Conservation (phyloP, 345 rosid genomes). For the Angophora floribunda region DNA sequence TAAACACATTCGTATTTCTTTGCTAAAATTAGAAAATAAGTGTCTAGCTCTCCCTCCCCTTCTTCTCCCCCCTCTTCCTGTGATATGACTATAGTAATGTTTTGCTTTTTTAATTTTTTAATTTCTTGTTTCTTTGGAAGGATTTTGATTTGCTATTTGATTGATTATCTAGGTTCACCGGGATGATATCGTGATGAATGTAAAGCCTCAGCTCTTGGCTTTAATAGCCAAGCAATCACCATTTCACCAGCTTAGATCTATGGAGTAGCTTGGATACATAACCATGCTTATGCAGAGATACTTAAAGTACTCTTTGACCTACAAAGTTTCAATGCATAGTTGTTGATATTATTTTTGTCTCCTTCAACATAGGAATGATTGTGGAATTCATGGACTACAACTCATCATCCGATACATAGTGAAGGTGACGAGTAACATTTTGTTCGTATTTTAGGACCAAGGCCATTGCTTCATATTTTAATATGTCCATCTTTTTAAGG, state of each 20-base stretch:
- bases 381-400: conserved; percentile 64
- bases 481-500: conserved; percentile 21
- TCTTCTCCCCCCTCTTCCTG: not conserved
- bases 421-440: conserved; percentile 28
- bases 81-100: not conserved
- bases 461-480: not conserved
- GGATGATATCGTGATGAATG: conserved; percentile 70
- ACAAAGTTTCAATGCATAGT: not conserved
- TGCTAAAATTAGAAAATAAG: not conserved
- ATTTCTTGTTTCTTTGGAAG: not conserved
- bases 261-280: conserved; percentile 91
- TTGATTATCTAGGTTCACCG: conserved; percentile 45
- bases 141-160: not conserved
- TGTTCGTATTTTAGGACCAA: not conserved
- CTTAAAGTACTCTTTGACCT: not conserved
- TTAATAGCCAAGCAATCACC: conserved; percentile 79
- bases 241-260: conserved; percentile 92
- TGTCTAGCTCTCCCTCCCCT: not conserved
- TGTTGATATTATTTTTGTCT: not conserved
- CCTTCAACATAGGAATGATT: conserved; percentile 43
- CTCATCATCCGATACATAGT: conserved; percentile 74
- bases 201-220: conserved; percentile 70
- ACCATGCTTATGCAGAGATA: conserved; percentile 9
- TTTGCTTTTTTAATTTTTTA: not conserved
- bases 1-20: not conserved